A percentile compares a stretch with the other conserved stretches of the same genome.
Conservation (phyloP, 352 stramenopile genomes). For the Blastocystis sp. region DNA sequence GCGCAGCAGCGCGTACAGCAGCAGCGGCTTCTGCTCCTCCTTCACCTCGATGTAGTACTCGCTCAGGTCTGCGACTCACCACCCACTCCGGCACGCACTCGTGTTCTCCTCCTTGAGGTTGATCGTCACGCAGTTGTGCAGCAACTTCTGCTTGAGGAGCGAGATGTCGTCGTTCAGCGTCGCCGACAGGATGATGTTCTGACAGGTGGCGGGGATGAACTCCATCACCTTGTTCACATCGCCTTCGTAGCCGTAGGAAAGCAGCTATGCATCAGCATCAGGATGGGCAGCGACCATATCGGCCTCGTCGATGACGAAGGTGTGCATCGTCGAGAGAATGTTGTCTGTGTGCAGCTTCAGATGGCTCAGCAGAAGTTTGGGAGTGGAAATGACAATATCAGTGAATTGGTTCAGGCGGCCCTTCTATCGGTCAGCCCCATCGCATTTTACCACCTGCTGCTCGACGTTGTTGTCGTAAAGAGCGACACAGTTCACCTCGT, state of each 20-base stretch:
- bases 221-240: conserved; percentile 75
- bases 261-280: conserved; percentile 73
- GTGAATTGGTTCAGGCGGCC: conserved; percentile 86
- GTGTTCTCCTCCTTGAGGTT: conserved; percentile 88
- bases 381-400: conserved; percentile 70
- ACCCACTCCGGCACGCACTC: conserved; percentile 68
- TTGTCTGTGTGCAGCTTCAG: conserved; percentile 35
- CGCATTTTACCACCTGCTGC: conserved; percentile 77
- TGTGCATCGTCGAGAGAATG: conserved; percentile 77
- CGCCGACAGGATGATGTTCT: conserved; percentile 95
- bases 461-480: conserved; percentile 85
- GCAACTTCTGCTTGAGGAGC: conserved; percentile 90
- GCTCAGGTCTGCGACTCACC: conserved; percentile 81
- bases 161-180: conserved; percentile 91
- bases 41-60: conserved; percentile 90
- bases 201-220: conserved; percentile 89
- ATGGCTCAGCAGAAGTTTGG: conserved; percentile 40
- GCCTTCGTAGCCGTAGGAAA: conserved; percentile 90
- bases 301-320: conserved; percentile 94
- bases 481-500: conserved; percentile 85
- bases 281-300: conserved; percentile 78
- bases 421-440: conserved; percentile 84
- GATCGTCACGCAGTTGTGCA: conserved; percentile 92
- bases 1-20: conserved; percentile 96
- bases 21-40: conserved; percentile 82